Evolutionary conservation across 2,329 filamentous ascomycete genomes (phyloP), one percentile per base, ranked within the genome.

Genomic region (Zelopaecilomyces penicillatus): DNA sequence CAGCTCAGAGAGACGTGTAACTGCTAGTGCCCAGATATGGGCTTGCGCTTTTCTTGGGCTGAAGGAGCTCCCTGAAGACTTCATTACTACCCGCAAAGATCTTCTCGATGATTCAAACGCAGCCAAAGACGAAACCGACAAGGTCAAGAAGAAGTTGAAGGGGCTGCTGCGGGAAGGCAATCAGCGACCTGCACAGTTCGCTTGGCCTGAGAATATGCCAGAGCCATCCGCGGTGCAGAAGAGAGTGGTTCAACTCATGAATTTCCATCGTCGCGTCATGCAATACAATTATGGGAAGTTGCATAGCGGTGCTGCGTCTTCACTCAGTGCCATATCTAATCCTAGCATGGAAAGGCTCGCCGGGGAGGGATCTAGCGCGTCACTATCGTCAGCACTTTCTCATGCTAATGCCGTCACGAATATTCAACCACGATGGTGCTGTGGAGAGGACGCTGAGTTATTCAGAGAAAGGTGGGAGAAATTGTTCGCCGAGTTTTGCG

Each of bases 81-180:
- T 87, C 52, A 95, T 98, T 51, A 85, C 82, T 31, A 83, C 97
- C 45, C 83, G 93, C 43, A 98, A 98, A 62, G 90, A 97, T 65
- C 75, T 98, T 5, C 71, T 98, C 3, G 93, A 98, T 62, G 93
- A 98, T 61, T 97, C 90, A 0, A 98, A 98, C 63, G 93, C 93
- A 4, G 93, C 93, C 46, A 98, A 98, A 64, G 93, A 98, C 62
- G 89, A 95, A 59, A 98, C 96, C 86, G 94, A 98, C 67, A 96
- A 95, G 66, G 93, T 98, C 45, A 98, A 98, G 75, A 98, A 98
- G 78, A 96, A 95, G 79, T 76, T 98, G 29, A 98, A 98, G 69
- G 83, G 87, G 1, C 74, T 98, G 19, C 67, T 98, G 46, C 82
- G 93, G 30, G 87, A 95, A 63, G 93, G 91, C n/a, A 87, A 89